Percentiles rank a stretch among this genome's conserved stretches.
These are phyloP conservation scores for Lactifluus rugatus DNA, from an alignment of 768 basidiomycete species.

Conservation along the genomic window DNA sequence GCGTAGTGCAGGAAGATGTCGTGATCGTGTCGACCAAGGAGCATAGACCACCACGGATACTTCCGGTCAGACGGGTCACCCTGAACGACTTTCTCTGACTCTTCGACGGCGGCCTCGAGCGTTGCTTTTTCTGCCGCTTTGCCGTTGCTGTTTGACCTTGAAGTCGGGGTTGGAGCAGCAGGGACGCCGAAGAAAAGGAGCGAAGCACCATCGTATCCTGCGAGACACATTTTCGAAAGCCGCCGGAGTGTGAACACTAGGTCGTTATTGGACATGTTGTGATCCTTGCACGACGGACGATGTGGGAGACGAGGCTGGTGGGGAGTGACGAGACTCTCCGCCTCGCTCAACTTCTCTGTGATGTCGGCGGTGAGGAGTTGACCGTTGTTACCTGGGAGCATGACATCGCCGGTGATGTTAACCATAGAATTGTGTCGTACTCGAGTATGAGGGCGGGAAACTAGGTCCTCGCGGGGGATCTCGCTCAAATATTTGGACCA, in stretches of 20 bases:
- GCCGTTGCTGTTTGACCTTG: constrained; percentile 22
- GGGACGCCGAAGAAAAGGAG: constrained; percentile 73
- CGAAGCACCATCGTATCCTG: constrained; percentile 76
- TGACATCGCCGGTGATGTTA: constrained; percentile 63
- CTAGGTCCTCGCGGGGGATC: constrained; percentile 47
- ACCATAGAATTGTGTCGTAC: constrained; percentile 39
- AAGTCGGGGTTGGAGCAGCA: constrained; percentile 13
- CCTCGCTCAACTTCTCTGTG: constrained; percentile 39
- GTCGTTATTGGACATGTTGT: constrained; percentile 35
- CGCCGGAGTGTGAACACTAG: constrained; percentile 65
- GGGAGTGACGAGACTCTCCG: constrained; percentile 27
- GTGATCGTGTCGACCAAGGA: constrained; percentile 71
- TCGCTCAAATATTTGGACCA: constrained; percentile 62
- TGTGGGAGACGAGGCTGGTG: constrained; percentile 20
- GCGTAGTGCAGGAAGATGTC: constrained; percentile 70
- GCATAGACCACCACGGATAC: constrained; percentile 79
- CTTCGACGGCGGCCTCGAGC: constrained; percentile 56
- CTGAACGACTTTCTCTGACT: constrained; percentile 45
- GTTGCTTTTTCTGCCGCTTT: constrained; percentile 45
- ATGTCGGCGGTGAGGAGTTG: constrained; percentile 78
- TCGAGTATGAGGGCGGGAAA: constrained; percentile 19
- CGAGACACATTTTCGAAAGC: constrained; percentile 73
- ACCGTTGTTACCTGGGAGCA: constrained; percentile 55
- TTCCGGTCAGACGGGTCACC: neutral
- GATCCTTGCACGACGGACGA: neutral